A percentile compares a stretch with the other conserved stretches of the same genome.
Conservation (phyloP, 345 rosid species). For the Durio zibethinus region DNA sequence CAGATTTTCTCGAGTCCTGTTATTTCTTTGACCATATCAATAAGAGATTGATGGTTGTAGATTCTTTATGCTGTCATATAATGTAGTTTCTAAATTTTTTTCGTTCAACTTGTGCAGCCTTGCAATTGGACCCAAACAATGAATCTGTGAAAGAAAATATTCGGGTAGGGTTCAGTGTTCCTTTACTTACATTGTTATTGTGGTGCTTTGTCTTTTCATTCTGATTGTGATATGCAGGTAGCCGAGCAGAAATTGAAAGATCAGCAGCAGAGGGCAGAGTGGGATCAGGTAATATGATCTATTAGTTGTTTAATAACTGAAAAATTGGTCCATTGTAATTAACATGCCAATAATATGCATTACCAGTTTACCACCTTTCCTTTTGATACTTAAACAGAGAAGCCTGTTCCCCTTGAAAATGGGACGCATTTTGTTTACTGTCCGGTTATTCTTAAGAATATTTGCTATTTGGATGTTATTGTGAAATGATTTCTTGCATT, state of each 20-base stretch:
- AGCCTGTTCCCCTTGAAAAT: neutral
- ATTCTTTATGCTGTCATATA: slow-evolving; percentile 2
- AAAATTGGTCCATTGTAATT: neutral
- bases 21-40: neutral
- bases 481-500: neutral
- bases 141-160: slow-evolving; percentile 74
- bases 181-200: neutral
- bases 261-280: slow-evolving; percentile 41
- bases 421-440: neutral
- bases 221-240: slow-evolving; percentile 39
- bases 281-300: slow-evolving; percentile 44
- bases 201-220: slow-evolving; percentile 5
- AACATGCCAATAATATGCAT: neutral
- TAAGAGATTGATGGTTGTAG: neutral
- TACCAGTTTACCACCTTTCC: neutral
- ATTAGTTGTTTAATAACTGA: neutral
- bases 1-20: neutral
- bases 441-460: neutral
- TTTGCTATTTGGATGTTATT: neutral
- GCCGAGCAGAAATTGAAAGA: slow-evolving; percentile 71
- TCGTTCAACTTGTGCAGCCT: slow-evolving; percentile 44
- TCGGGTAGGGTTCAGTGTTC: slow-evolving; percentile 41
- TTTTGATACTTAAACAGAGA: neutral
- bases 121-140: slow-evolving; percentile 73
- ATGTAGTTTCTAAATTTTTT: slow-evolving; percentile 12